Conservation (phyloP, 257 asterid genomes). For the Craterostigma plantagineum region DNA sequence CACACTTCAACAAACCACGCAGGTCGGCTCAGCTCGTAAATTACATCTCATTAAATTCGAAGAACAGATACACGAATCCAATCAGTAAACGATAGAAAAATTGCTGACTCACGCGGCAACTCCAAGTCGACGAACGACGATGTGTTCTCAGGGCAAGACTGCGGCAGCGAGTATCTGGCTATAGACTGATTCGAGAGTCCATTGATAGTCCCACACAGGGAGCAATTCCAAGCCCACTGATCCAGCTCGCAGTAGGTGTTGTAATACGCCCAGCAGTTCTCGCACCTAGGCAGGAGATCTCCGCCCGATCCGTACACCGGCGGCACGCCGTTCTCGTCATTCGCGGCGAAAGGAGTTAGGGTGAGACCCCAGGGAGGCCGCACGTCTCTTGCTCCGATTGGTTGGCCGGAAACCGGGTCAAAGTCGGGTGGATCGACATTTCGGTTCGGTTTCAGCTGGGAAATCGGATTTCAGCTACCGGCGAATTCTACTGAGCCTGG, state of each 20-base stretch:
- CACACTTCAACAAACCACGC: no score
- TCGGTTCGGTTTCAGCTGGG: not conserved
- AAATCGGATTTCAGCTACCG: no score
- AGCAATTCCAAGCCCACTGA: slow-evolving; percentile 95
- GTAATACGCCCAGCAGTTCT: slow-evolving; percentile 92
- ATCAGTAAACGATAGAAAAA: not conserved
- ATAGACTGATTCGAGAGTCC: slow-evolving; percentile 57
- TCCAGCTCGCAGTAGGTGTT: slow-evolving; percentile 86
- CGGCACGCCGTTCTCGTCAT: slow-evolving; percentile 66
- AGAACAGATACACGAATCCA: not conserved
- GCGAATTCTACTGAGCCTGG: no score
- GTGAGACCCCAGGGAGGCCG: slow-evolving; percentile 82
- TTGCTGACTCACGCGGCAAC: slow-evolving; percentile 33
- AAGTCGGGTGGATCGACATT: slow-evolving; percentile 86
- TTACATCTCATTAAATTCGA: no score
- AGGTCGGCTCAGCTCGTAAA: no score
- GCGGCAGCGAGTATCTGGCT: slow-evolving; percentile 51
- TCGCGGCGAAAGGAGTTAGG: slow-evolving; percentile 72
- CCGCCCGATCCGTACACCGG: slow-evolving; percentile 93
- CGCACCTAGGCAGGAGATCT: slow-evolving; percentile 67
- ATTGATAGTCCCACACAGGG: slow-evolving; percentile 80
- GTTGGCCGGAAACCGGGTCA: slow-evolving; percentile 58
- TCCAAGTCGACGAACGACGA: slow-evolving; percentile 88
- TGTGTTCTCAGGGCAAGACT: slow-evolving; percentile 62
- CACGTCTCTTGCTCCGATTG: slow-evolving; percentile 49